Percentiles rank a stretch among this genome's conserved stretches.
Conservation (phyloP, 352 stramenopile species). For the Pythium vanterpoolii region DNA sequence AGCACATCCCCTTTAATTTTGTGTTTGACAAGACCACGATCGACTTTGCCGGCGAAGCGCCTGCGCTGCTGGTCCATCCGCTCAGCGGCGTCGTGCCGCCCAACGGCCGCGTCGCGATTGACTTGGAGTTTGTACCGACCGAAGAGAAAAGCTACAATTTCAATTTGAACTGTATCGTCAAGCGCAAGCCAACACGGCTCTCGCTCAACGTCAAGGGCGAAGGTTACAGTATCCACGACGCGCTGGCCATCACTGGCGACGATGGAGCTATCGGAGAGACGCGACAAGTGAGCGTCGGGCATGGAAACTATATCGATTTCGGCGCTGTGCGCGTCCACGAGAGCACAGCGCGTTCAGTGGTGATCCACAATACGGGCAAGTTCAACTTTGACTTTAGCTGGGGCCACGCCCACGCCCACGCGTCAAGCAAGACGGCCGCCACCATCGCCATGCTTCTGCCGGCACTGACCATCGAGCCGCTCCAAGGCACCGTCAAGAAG, state of each 20-base stretch:
- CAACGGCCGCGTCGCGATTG: conserved; percentile 74
- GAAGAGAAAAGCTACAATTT: conserved; percentile 94
- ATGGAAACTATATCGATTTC: conserved; percentile 78
- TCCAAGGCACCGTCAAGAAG: conserved; percentile 85
- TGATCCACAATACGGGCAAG: conserved; percentile 91
- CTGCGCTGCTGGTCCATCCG: conserved; percentile 81
- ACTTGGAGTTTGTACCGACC: conserved; percentile 88
- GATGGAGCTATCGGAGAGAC: conserved; percentile 39
- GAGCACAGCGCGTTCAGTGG: conserved; percentile 50
- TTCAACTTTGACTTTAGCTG: conserved; percentile 96
- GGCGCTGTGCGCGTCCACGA: conserved; percentile 86
- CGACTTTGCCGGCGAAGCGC: conserved; percentile 71
- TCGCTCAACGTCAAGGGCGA: conserved; percentile 95
- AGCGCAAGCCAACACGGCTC: conserved; percentile 89
- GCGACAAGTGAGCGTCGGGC: conserved; percentile 25
- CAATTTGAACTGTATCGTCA: conserved; percentile 90
- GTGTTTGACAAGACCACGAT: conserved; percentile 90
- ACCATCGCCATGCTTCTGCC: conserved; percentile 23
- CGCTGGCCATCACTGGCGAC: conserved; percentile 40
- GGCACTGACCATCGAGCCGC: conserved; percentile 59
- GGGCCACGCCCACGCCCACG: conserved; percentile 23
- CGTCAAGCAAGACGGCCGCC: not conserved
- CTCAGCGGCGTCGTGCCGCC: conserved; percentile 89
- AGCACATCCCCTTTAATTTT: conserved; percentile 93
- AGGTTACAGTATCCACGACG: conserved; percentile 90